These are phyloP conservation scores for Colletotrichum orbiculare DNA, from an alignment of 2,329 filamentous ascomycete genomes.

Conservation along the genomic window DNA sequence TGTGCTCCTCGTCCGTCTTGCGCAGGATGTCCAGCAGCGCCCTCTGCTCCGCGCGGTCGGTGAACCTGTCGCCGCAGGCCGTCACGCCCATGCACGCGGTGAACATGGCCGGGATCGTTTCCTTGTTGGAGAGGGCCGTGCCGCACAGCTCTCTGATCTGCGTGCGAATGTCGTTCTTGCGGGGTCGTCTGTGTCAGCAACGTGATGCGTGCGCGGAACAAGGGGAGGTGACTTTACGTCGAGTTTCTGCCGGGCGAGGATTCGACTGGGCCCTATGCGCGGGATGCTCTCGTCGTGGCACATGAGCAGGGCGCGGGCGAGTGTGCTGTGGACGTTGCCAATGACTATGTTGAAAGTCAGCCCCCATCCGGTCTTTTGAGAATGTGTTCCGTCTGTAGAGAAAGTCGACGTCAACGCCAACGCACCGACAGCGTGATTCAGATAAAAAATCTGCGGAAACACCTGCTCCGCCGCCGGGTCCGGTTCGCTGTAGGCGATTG, in stretches of 20 bases:
- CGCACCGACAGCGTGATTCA: constrained; percentile 64
- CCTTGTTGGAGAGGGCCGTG: constrained; percentile 66
- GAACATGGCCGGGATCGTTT: constrained; percentile 66
- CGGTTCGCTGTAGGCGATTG: constrained; percentile 59
- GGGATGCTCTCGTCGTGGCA: constrained; percentile 67
- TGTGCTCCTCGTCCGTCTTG: constrained; percentile 59
- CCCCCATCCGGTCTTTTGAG: neutral
- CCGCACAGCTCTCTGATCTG: constrained; percentile 67
- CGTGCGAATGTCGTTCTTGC: constrained; percentile 54
- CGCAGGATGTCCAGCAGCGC: constrained; percentile 59
- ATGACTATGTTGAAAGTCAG: constrained; percentile 53
- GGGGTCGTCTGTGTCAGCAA: constrained; percentile 14
- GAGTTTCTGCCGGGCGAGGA: constrained; percentile 46
- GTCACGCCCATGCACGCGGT: constrained; percentile 66
- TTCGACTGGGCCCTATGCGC: constrained; percentile 54
- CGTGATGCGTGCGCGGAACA: too few relatives aligned
- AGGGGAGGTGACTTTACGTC: constrained; percentile 47
- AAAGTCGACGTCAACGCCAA: too few relatives aligned
- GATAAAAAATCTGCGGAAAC: constrained; percentile 69
- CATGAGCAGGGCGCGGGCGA: constrained; percentile 66
- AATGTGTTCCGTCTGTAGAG: neutral
- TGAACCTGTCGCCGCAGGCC: constrained; percentile 59
- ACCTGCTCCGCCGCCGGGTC: constrained; percentile 47
- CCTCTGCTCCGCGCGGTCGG: constrained; percentile 55
- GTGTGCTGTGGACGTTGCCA: constrained; percentile 68